A percentile compares a stretch with the other conserved stretches of the same genome.
Evolutionary conservation across 371 early-diverging fungal genomes (phyloP).

Genomic region (Saksenaea vasiformis): DNA sequence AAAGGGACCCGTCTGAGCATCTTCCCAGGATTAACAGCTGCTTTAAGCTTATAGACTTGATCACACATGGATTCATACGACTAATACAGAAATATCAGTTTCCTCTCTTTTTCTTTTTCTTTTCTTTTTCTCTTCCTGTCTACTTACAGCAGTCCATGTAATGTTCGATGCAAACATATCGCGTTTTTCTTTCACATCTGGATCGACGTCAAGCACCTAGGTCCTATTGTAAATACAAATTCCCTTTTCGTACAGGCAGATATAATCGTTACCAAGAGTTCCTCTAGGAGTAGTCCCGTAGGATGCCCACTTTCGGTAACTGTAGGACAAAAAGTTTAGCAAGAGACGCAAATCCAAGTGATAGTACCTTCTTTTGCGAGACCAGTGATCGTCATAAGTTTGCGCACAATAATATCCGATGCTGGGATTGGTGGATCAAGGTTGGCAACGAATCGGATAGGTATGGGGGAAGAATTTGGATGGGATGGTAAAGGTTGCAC

Average conservation of each 20-base stretch:
- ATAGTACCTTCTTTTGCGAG: conserved; percentile 13
- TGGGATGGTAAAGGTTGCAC: conserved; percentile 25
- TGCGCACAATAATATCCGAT: conserved; percentile 31
- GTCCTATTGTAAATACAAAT: background rate
- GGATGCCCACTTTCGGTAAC: background rate
- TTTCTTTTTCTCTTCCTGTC: background rate
- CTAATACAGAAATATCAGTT: conserved; percentile 7
- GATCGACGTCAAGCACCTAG: background rate
- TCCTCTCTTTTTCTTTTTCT: too few species aligned
- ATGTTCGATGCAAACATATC: background rate
- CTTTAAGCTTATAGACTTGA: conserved; percentile 38
- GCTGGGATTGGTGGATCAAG: conserved; percentile 43
- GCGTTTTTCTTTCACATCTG: background rate
- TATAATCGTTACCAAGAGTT: conserved; percentile 22
- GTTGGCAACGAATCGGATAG: conserved; percentile 43
- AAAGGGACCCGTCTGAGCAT: conserved; percentile 55
- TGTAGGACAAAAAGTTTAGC: background rate
- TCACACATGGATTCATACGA: conserved; percentile 19
- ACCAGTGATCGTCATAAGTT: conserved; percentile 33
- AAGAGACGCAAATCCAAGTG: background rate
- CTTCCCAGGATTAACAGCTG: conserved; percentile 29
- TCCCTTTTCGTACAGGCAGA: background rate
- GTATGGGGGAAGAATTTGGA: conserved; percentile 26
- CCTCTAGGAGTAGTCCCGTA: conserved; percentile 25
- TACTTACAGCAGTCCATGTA: conserved; percentile 5